phyloP scores from a whole-genome alignment of 345 rosid genomes.

The Geranium brycei region DNA sequence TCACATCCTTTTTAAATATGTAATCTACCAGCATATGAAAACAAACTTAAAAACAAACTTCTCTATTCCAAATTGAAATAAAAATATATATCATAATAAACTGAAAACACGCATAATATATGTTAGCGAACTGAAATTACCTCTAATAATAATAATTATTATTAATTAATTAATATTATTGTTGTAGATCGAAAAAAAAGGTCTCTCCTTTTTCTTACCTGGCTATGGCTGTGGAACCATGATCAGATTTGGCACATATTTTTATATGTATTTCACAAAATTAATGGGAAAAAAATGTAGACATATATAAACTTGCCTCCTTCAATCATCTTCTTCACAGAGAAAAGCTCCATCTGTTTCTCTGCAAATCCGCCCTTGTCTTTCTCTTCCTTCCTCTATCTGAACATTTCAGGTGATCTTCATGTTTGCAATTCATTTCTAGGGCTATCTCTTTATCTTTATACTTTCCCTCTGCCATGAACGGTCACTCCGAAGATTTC shows the following conservation, averaged over 20 bases:
- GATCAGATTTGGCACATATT: not conserved
- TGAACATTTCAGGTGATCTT: conserved; percentile 5
- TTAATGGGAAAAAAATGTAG: not conserved
- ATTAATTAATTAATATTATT: too few relatives aligned
- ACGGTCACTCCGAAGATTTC: conserved; percentile 32
- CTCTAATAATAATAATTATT: too few relatives aligned
- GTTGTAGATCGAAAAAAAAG: too few relatives aligned
- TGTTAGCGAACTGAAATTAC: too few relatives aligned
- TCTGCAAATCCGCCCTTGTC: conserved; percentile 15
- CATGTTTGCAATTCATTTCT: conserved; percentile 10
- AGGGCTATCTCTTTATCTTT: not conserved
- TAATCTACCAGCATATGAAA: too few relatives aligned
- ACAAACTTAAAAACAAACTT: too few relatives aligned
- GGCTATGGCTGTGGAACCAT: too few relatives aligned
- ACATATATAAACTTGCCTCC: conserved; percentile 14
- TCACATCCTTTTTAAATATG: too few relatives aligned
- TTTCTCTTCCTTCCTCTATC: conserved; percentile 3
- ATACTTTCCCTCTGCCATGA: conserved; percentile 23
- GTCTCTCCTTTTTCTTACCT: too few relatives aligned
- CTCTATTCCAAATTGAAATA: too few relatives aligned
- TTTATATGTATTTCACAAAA: not conserved
- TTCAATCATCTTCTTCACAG: conserved; percentile 14
- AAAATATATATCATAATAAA: too few relatives aligned
- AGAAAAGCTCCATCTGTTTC: conserved; percentile 9
- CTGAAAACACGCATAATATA: too few relatives aligned